Conservation (phyloP, 129 eudicot species). For the Heracleum sosnowskyi region DNA sequence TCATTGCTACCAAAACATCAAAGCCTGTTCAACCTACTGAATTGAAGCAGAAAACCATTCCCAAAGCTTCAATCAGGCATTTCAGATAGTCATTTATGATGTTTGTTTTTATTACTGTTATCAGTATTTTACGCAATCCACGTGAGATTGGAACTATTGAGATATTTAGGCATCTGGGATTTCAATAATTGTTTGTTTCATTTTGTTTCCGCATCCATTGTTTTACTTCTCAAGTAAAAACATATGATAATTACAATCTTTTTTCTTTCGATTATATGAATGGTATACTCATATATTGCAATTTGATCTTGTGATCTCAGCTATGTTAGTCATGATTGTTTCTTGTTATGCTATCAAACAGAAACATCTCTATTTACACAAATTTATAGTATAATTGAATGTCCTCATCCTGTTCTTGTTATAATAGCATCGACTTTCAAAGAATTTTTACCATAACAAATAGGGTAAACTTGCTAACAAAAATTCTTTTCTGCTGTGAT, state of each 20-base stretch:
- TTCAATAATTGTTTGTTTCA: not conserved
- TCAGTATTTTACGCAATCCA: not conserved
- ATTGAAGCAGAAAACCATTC: not conserved
- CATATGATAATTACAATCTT: not conserved
- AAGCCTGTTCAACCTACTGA: not conserved
- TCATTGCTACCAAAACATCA: not conserved
- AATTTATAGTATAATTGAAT: too few species aligned
- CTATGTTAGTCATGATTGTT: not conserved
- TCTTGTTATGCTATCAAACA: not conserved
- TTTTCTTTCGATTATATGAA: not conserved
- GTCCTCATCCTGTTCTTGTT: not conserved
- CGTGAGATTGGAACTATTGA: not conserved
- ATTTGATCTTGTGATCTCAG: not conserved
- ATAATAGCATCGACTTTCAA: not conserved
- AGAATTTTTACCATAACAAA: not conserved
- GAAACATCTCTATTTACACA: not conserved
- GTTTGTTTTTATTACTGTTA: not conserved
- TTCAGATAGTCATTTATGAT: not conserved
- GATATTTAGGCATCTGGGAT: not conserved
- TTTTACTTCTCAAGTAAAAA: not conserved
- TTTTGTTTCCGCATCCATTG: not conserved
- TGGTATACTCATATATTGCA: not conserved
- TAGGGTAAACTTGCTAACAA: not conserved
- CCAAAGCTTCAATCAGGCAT: not conserved
- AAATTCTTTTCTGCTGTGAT: not conserved